Base-by-base conservation (phyloP, 306 rosid species). In the Cucurbita moschata region DNA sequence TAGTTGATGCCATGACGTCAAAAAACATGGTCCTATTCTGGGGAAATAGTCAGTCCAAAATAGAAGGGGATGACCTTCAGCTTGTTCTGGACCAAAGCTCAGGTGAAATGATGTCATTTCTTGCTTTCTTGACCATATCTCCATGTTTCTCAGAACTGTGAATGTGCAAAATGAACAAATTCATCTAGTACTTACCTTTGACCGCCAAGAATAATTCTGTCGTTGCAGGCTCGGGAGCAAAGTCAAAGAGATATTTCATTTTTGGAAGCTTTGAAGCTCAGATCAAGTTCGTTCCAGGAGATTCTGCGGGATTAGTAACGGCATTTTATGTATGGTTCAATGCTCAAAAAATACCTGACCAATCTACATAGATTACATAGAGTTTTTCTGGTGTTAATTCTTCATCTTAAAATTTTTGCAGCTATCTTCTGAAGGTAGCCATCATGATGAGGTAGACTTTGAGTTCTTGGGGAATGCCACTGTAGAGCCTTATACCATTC, bases 381-480 rank as follows among this genome's bases (percentile, higher is more conserved):
- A 30, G 35, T 30, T 30, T 30, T 30, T 30, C 4, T 19, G 58
- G 23, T 46, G 14, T 58, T 69, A 26, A 69, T 47, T 11, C 73
- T 49, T 49, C 9, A 47, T 44, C 57, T 46, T 68, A 14, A 23
- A 81, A 65, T 72, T 42, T 82, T 35, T 79, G 84, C 81, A 92
- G 98, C 75, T 90, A 70, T 87, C 98, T 1, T 92, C 96, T 2
- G 83, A 81, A 1, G 96, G 93, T 60, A 61, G 75, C n/a, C 35
- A 30, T 11, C 98, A 87, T 53, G 95, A 94, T 38, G 98, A 94
- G 83, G 86, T 90, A 76, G 98, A 94, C 73, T 94, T 82, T 52
- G 98, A 94, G 85, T 94, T 90, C 85, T 74, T 89, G 43, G 97
- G 98, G 40, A 94, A 94, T 75, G 58, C 77, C 67, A 80, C 96